These are phyloP conservation scores for Penicillium soppii DNA, from an alignment of 495 filamentous ascomycete species.

Conservation along the genomic window DNA sequence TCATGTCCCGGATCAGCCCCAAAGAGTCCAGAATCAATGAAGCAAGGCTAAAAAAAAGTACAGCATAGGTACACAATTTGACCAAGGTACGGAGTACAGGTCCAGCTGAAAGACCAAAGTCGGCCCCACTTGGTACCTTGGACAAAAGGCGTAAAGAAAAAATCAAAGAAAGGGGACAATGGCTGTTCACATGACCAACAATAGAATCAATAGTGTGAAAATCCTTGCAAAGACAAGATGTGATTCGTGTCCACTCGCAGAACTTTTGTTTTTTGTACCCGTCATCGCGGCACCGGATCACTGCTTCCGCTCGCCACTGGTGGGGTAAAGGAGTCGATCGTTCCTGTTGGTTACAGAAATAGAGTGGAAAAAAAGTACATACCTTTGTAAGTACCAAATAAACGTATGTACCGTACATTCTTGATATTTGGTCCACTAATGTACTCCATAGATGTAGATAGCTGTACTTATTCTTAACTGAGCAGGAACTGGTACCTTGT, in stretches of 20 bases:
- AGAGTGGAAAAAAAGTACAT: slow-evolving; percentile 5
- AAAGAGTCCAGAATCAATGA: not conserved
- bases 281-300: slow-evolving; percentile 42
- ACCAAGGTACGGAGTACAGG: no score
- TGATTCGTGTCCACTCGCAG: slow-evolving; percentile 17
- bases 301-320: slow-evolving; percentile 32
- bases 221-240: slow-evolving; percentile 19
- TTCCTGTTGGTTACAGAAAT: slow-evolving; percentile 24
- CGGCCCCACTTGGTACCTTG: not conserved
- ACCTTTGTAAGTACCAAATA: not conserved
- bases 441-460: slow-evolving; percentile 11
- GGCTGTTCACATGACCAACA: slow-evolving; percentile 35
- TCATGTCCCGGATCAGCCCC: not conserved
- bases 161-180: not conserved
- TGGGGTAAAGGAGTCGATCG: slow-evolving; percentile 9
- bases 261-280: slow-evolving; percentile 29
- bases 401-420: not conserved
- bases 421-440: not conserved
- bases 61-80: not conserved
- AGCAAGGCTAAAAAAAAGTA: slow-evolving; percentile 11
- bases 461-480: slow-evolving; percentile 5
- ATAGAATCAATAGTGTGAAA: slow-evolving; percentile 27
- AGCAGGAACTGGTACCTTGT: slow-evolving; percentile 2
- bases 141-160: not conserved
- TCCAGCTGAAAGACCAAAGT: slow-evolving; percentile 2